Evolutionary conservation across 2,329 filamentous ascomycete genomes (phyloP), one percentile per base, ranked within the genome.

Genomic region (Fusarium nisikadoi): DNA sequence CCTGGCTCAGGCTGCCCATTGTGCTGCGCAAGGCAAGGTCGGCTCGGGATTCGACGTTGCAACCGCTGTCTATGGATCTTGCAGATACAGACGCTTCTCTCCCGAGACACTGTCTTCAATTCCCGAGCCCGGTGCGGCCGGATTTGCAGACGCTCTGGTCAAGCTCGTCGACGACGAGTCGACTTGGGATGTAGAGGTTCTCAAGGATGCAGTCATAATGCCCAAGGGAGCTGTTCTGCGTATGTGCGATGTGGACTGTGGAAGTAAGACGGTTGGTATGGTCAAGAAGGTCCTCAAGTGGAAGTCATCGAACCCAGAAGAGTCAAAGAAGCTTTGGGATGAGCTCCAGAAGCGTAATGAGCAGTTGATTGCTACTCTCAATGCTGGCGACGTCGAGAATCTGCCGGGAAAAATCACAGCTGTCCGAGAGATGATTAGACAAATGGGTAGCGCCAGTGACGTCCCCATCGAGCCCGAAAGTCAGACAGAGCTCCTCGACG

Each of bases 211-310:
- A 20, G 90, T 95, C 57, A 87, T 86, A 67, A 86, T 98, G 65
- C 95, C 95, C 0, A 77, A 81, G 2, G 94, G 93, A 2, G 84
- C 97, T 74, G 88, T 92, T 29, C 86, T 98, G 73, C 89, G 97
- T 67, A 96, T 99, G 92, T 97, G 94, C 79, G 96, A 99, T 79
- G 96, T 99, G 11, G 94, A 97, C 80, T 97, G 95, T 79, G 96
- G 96, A 36, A 95, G 92, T 53, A 90, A 97, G 84, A 98, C 95
- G 12, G 95, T 97, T 0, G 89, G 94, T 19, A 98, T 99, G 96
- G 96, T 98, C 41, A 97, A 95, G 84, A 89, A 93, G 79, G 93
- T 99, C 19, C 86, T 98, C 6, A 88, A 88, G 36, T 99, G 96
- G 96, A 87, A 93, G 56, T 88, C 89, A 54, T 82, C 87, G 52